A percentile compares a stretch with the other conserved stretches of the same genome.
Evolutionary conservation across 371 early-diverging fungal species (phyloP).

Genomic region (Nematocida ausubeli): DNA sequence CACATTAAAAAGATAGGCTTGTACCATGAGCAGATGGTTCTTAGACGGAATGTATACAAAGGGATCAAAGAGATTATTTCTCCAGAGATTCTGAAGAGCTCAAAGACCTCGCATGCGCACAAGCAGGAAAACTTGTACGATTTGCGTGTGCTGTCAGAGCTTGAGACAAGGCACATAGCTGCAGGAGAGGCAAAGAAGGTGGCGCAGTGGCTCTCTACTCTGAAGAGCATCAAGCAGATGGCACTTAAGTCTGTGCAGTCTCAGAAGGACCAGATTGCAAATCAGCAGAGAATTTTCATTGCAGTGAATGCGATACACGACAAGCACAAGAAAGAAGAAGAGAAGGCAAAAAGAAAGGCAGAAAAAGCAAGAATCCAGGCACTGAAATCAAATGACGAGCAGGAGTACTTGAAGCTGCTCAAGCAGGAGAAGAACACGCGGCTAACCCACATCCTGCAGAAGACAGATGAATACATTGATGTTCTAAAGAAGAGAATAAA

Average conservation of each 20-base stretch:
- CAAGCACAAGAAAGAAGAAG: constrained; percentile 53
- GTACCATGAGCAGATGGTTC: constrained; percentile 29
- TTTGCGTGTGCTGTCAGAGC: constrained; percentile 25
- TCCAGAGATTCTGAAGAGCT: constrained; percentile 20
- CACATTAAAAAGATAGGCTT: constrained; percentile 36
- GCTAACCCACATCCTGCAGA: constrained; percentile 40
- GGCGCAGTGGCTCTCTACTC: constrained; percentile 36
- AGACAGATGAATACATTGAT: constrained; percentile 47
- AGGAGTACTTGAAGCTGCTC: constrained; percentile 50
- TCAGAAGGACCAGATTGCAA: constrained; percentile 42
- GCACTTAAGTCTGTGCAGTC: constrained; percentile 27
- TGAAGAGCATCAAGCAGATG: constrained; percentile 25
- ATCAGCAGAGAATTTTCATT: constrained; percentile 53
- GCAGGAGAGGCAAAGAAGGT: constrained; percentile 50
- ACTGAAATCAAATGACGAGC: constrained; percentile 54
- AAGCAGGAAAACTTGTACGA: constrained; percentile 48
- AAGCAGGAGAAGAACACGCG: constrained; percentile 48
- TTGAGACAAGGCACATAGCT: constrained; percentile 46
- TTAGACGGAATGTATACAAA: constrained; percentile 40
- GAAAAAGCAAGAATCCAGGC: constrained; percentile 53
- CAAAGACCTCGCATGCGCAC: constrained; percentile 30
- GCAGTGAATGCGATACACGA: constrained; percentile 51
- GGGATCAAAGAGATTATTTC: constrained; percentile 49
- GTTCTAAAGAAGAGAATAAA: constrained; percentile 45
- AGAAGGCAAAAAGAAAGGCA: constrained; percentile 39